Conservation (phyloP, 164 flowering plant species). For the Protea cynaroides region DNA sequence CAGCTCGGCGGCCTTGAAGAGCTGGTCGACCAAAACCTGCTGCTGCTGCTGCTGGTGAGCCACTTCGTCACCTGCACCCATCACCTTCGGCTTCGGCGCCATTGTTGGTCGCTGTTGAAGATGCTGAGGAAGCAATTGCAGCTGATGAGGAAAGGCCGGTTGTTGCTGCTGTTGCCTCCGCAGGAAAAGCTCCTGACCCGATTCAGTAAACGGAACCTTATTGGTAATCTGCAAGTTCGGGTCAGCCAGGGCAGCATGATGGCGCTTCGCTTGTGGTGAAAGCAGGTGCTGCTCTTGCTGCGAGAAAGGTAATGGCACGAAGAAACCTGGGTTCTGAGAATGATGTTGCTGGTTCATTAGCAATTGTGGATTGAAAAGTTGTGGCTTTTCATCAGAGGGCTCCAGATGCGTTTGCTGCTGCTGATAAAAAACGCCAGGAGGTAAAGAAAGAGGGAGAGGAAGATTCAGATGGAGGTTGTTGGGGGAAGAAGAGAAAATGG, state of each 20-base stretch:
- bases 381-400: conserved; percentile 48
- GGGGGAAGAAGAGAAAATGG: conserved; percentile 20
- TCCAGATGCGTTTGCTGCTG: conserved; percentile 28
- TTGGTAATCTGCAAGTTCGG: conserved; percentile 24
- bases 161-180: conserved; percentile 26
- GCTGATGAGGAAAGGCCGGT: conserved; percentile 30
- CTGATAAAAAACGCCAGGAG: conserved; percentile 25
- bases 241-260: conserved; percentile 25
- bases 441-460: conserved; percentile 23
- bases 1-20: conserved; percentile 82
- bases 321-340: conserved; percentile 40
- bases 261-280: conserved; percentile 62
- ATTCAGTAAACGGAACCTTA: conserved; percentile 32
- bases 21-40: conserved; percentile 57
- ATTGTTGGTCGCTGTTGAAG: conserved; percentile 31
- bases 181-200: conserved; percentile 38
- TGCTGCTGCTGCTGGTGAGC: conserved; percentile 42
- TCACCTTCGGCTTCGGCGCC: conserved; percentile 33
- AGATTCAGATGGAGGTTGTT: conserved; percentile 18
- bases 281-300: conserved; percentile 43
- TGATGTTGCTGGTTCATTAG: conserved; percentile 40
- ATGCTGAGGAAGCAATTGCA: conserved; percentile 33
- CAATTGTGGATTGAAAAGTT: conserved; percentile 42
- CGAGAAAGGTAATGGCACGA: conserved; percentile 35
- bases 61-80: conserved; percentile 24